Base-by-base conservation (phyloP, 805 yeast species). In the Ogataea minuta region DNA sequence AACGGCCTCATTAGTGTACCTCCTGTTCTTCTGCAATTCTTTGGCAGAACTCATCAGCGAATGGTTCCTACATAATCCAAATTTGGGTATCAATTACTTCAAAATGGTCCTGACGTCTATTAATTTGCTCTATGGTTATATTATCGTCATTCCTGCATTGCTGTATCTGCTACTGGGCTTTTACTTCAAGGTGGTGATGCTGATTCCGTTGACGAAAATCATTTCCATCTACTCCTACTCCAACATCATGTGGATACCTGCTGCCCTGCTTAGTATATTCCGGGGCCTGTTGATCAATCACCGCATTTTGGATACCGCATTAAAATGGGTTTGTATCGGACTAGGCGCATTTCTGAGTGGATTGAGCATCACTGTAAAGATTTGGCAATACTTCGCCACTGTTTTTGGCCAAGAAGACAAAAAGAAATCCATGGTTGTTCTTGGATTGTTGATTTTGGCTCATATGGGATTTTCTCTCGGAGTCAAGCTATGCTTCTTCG, bases 201-300 rank as follows among this genome's bases (percentile, higher is more conserved):
- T 79, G 13, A 55, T 66, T 10, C 71, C 80, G 7, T 64, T 83
- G 45, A 70, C 80, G 4, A 81, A 77, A 50, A 54, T 85, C 34
- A 64, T 90, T 2, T 78, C 91, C 4, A 72, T 88, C 23, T 90
- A 84, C 62, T 95, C 97, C 2, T 90, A 91, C 63, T 75, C 95
- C 13, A 84, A 84, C 53, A 64, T 83, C 4, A 73, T 80, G 42
- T 90, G 97, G 96, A 66, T 84, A n/a, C 95, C 95, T 1, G 81
- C 87, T 15, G 81, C 90, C 0, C 56, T 81, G 1, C 54, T 81
- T 21, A 73, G 77, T 42, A 69, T 84, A 10, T 59, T 81, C 23
- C 72, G 84, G 38, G 80, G 79, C 1, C 58, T 81, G 4, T 61
- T 80, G 19, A 64, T 72, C 6, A 65, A 71, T 43, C 66, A 72